Conservation (phyloP, 2,329 filamentous ascomycete genomes). For the Ceratocystis colombiana region DNA sequence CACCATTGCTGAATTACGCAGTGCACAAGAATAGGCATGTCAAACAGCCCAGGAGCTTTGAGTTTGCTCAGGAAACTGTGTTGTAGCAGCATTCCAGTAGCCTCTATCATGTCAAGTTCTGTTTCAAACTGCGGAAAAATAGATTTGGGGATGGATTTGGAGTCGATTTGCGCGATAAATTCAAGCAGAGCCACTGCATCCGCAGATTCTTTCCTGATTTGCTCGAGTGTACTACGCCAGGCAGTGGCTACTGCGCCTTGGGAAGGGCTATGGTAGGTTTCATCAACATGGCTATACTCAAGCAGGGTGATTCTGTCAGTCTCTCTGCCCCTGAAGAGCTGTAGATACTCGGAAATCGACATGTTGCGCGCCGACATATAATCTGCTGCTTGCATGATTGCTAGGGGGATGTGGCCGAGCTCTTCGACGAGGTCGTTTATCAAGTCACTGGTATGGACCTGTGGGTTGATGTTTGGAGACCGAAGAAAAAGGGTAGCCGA, state of each 20-base stretch:
- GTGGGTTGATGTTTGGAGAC: too few species aligned
- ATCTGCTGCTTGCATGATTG: conserved; percentile 26
- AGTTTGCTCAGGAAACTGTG: neutral
- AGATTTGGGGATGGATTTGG: neutral
- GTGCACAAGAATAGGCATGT: neutral
- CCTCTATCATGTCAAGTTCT: neutral
- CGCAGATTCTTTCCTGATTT: neutral
- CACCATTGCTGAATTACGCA: neutral
- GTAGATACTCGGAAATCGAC: neutral
- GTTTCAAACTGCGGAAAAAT: neutral
- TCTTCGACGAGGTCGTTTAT: neutral
- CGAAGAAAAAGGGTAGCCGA: neutral
- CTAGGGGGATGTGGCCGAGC: conserved; percentile 25
- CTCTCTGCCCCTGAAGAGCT: neutral
- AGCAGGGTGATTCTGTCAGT: neutral
- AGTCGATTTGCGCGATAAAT: neutral
- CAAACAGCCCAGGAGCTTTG: neutral
- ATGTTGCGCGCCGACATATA: conserved; percentile 25
- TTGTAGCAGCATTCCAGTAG: neutral
- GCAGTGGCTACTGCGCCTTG: neutral
- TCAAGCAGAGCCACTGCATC: neutral
- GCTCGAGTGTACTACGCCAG: neutral
- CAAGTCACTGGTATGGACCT: neutral
- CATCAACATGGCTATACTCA: neutral
- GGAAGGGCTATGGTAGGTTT: neutral